A percentile compares a stretch with the other conserved stretches of the same genome.
These are phyloP conservation scores for Alternaria gaisen DNA, from an alignment of 2,329 filamentous ascomycete species.

Conservation along the genomic window DNA sequence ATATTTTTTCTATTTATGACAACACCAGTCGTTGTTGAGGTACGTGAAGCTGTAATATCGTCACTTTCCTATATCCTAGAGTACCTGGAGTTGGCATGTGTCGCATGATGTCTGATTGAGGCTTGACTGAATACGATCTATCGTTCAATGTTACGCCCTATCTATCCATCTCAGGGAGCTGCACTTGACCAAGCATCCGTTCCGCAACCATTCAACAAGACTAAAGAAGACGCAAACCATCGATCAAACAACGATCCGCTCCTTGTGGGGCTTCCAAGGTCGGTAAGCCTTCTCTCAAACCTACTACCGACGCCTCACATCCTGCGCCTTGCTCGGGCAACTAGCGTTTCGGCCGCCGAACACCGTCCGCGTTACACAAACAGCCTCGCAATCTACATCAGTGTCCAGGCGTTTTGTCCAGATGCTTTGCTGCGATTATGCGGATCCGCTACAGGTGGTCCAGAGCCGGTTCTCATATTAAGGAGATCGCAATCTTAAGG, in stretches of 20 bases:
- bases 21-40: neutral
- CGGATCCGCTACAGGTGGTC: neutral
- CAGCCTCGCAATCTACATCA: constrained; percentile 1
- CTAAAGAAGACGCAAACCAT: neutral
- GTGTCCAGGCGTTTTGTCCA: neutral
- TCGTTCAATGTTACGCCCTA: neutral
- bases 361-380: neutral
- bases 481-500: neutral
- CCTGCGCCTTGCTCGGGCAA: neutral
- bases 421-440: neutral
- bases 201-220: neutral
- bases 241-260: neutral
- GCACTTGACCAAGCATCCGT: neutral
- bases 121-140: neutral
- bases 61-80: neutral
- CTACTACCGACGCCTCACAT: neutral
- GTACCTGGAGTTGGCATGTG: too few relatives aligned
- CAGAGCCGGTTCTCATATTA: neutral
- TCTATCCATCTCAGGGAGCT: neutral
- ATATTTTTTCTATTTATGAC: neutral
- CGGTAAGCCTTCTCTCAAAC: neutral
- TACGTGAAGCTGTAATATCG: neutral
- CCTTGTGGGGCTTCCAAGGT: neutral
- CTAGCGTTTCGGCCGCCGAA: constrained; percentile 1
- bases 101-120: neutral